Percentiles rank a stretch among this genome's conserved stretches.
phyloP scores from a whole-genome alignment of 129 eudicot genomes.

The Sambucus nigra region DNA sequence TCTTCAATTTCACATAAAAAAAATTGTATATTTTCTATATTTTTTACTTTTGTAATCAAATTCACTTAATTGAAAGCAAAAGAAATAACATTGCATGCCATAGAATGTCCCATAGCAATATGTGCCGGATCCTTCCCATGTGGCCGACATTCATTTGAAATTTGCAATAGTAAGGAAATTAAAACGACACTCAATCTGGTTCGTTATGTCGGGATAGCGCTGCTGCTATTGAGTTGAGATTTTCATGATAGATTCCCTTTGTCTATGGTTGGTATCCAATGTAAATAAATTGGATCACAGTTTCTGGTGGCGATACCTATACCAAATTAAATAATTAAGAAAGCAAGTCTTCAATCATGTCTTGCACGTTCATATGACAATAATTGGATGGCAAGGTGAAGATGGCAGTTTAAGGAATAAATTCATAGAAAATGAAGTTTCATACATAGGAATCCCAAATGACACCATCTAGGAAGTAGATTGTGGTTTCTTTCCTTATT shows the following conservation, averaged over 20 bases:
- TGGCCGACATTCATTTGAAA: neutral
- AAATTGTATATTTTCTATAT: too few relatives aligned
- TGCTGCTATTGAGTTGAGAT: too few relatives aligned
- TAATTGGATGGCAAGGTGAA: neutral
- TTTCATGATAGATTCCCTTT: neutral
- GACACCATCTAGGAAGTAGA: too few relatives aligned
- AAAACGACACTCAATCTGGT: constrained; percentile 9
- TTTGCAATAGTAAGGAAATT: neutral
- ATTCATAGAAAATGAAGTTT: too few relatives aligned
- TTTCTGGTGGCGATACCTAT: neutral
- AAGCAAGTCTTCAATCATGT: constrained; percentile 25
- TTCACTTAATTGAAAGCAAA: too few relatives aligned
- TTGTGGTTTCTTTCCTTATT: too few relatives aligned
- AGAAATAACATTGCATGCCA: constrained; percentile 1
- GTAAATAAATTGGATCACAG: neutral
- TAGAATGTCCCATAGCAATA: neutral
- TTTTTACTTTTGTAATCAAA: too few relatives aligned
- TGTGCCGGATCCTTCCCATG: constrained; percentile 27
- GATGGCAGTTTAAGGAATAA: neutral
- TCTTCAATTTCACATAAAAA: too few relatives aligned
- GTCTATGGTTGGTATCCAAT: neutral
- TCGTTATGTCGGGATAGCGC: neutral
- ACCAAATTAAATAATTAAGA: neutral
- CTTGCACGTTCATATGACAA: constrained; percentile 23
- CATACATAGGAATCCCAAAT: too few relatives aligned